Conservation (phyloP, 225 moss, liverwort and hornwort genomes). For the Pseudisothecium myosuroides region DNA sequence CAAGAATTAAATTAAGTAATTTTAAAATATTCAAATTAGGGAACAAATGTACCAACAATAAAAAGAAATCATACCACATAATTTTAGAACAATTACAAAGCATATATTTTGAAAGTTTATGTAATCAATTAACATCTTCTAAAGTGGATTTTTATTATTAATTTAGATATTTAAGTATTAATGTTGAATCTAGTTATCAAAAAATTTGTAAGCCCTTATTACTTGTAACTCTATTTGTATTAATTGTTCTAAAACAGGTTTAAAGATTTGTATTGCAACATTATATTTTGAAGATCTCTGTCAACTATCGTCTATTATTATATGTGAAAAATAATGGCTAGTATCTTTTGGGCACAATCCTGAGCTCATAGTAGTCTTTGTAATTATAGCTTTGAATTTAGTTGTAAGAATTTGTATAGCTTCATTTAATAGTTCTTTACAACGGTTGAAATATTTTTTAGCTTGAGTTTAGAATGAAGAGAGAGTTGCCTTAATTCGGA, state of each 20-base stretch:
- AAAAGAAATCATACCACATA: not conserved
- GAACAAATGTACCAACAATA: not conserved
- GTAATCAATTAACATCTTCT: not conserved
- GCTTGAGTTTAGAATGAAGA: not conserved
- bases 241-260: not conserved
- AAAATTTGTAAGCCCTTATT: not conserved
- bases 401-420: not conserved
- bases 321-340: not conserved
- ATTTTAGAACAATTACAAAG: no score
- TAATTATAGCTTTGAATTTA: not conserved
- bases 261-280: not conserved
- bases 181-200: not conserved
- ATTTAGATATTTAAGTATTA: not conserved
- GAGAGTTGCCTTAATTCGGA: accelerated
- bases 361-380: not conserved
- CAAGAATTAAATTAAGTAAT: not conserved
- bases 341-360: not conserved
- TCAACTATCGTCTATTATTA: not conserved
- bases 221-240: not conserved
- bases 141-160: not conserved
- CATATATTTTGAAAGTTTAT: not conserved
- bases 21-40: no score
- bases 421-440: not conserved
- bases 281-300: not conserved
- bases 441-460: not conserved